A percentile compares a stretch with the other conserved stretches of the same genome.
phyloP scores from a whole-genome alignment of 306 rosid genomes.

The Medicago truncatula region MtrunA17r5.0-ANR NC_053048.1:41813001-41813500 shows the following conservation, averaged over 20 bases:
- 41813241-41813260: no score
- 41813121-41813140: conserved; percentile 77
- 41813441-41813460: neutral
- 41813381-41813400: neutral
- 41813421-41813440: neutral
- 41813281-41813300: no score
- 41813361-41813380: neutral
- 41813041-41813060: conserved; percentile 80
- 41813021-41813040: conserved; percentile 80
- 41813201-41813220: no score
- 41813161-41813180: neutral
- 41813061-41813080: conserved; percentile 63
- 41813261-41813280: no score
- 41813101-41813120: conserved; percentile 71
- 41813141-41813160: conserved; percentile 29
- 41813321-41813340: neutral
- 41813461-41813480: neutral
- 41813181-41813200: conserved; percentile 2
- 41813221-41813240: no score
- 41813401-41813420: neutral
- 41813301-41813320: neutral
- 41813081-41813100: conserved; percentile 63
- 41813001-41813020: conserved; percentile 75
- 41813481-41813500: conserved; percentile 7
- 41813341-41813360: conserved; percentile 2